Conservation (phyloP, 2,329 filamentous ascomycete genomes). For the Aspergillus latus region DNA sequence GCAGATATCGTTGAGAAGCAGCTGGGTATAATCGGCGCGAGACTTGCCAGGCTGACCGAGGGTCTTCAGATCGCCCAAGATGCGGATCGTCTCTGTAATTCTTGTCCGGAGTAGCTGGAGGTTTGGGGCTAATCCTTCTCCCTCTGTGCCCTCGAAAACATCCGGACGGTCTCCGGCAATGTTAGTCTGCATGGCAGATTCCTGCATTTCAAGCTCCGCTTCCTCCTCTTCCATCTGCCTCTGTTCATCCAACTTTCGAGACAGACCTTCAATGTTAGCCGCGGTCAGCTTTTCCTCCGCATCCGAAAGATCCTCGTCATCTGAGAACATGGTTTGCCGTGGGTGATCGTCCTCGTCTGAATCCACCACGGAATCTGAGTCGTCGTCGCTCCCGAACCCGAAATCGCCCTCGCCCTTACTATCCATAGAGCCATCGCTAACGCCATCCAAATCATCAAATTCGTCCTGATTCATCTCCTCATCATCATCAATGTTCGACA, state of each 20-base stretch:
- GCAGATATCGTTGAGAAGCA: constrained; percentile 88
- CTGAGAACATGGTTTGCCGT: constrained; percentile 80
- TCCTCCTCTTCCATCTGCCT: constrained; percentile 76
- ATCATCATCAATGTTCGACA: constrained; percentile 32
- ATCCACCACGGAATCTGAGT: constrained; percentile 62
- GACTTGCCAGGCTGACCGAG: constrained; percentile 77
- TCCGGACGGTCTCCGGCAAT: constrained; percentile 74
- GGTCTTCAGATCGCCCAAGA: constrained; percentile 83
- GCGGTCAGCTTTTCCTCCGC: constrained; percentile 88
- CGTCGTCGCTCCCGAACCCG: constrained; percentile 58
- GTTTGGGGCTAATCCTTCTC: constrained; percentile 75
- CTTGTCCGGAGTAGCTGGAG: constrained; percentile 82
- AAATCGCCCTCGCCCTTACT: constrained; percentile 46
- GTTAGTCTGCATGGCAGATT: constrained; percentile 87
- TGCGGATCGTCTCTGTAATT: constrained; percentile 89
- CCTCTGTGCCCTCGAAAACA: constrained; percentile 53
- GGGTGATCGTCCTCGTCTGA: constrained; percentile 64
- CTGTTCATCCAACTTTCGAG: constrained; percentile 77
- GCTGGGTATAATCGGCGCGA: constrained; percentile 80
- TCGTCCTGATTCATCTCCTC: constrained; percentile 46
- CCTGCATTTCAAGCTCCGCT: constrained; percentile 80
- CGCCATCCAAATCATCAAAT: constrained; percentile 46
- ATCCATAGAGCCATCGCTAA: constrained; percentile 48
- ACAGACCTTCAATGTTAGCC: constrained; percentile 92
- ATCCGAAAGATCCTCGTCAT: constrained; percentile 87